Evolutionary conservation across 1,139 yeast genomes (phyloP), one percentile per base, ranked within the genome.

Genomic region (Suhomyces bribrorum): DNA sequence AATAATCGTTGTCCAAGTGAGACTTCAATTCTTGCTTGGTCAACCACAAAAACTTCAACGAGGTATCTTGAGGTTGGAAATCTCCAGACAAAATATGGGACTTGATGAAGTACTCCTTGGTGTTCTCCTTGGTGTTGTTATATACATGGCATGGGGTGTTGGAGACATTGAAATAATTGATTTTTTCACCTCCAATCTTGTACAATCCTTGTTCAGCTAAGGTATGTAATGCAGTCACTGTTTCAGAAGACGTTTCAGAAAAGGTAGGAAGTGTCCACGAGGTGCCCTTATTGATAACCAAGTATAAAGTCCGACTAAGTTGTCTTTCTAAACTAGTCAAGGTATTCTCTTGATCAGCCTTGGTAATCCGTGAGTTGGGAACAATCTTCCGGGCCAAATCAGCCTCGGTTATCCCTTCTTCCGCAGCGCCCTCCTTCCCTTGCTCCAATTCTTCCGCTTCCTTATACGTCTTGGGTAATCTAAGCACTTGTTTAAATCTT

Each of bases 31-130:
- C 98, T 39, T 85, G 88, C 58, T 82, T 86, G 29, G 89, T 77
- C 50, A 89, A 72, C 98, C 98, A 92, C 54, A 83, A 79, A 64
- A 65, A 86, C 41, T 67, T 53, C 38, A 58, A 49, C 31, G 63
- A 53, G 8, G 48, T 37, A 22, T 51, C 49, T 46, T 75, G 75
- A 15, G 87, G 77, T 38, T 69, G 69, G 57, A 90, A 90, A 45
- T 69, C 66, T 32, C 98, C 98, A n/a, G 95, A 86, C 52, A 92
- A 68, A 40, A 92, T 87, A 59, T 88, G 96, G 31, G 95, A 85
- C 63, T 88, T 88, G 56, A 92, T 81, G 54, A 86, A 71, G 57
- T 83, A 92, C 50, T 81, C 85, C 55, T 75, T 74, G 27, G 53
- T 54, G 29, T 53, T 53, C 3, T 53, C 51, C 24, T 45, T 48